These are phyloP conservation scores for Lepidium sativum DNA, from an alignment of 345 rosid species.

Conservation along the genomic window DNA sequence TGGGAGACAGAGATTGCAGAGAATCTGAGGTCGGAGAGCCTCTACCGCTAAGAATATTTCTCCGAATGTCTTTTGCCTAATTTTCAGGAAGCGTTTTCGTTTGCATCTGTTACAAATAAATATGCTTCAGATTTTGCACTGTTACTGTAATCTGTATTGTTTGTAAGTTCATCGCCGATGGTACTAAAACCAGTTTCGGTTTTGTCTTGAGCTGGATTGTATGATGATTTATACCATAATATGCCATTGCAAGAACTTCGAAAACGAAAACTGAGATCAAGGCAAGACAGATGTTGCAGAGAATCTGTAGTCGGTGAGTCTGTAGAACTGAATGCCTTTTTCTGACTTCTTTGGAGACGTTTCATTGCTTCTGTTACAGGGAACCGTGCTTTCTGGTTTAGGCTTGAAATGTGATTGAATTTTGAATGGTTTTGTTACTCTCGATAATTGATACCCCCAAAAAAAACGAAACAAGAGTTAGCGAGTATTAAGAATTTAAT, in stretches of 20 bases:
- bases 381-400: background rate
- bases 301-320: slow-evolving; percentile 24
- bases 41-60: slow-evolving; percentile 50
- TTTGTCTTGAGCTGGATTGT: background rate
- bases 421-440: background rate
- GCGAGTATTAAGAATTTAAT: background rate
- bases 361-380: slow-evolving; percentile 6
- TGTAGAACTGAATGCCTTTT: background rate
- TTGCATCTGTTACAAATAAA: slow-evolving; percentile 13
- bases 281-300: slow-evolving; percentile 85
- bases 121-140: slow-evolving; percentile 1
- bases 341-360: background rate
- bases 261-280: slow-evolving; percentile 60
- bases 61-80: background rate
- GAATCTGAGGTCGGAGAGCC: slow-evolving; percentile 95
- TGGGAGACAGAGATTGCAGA: slow-evolving; percentile 99
- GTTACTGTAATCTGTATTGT: background rate
- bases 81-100: background rate
- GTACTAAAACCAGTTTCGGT: background rate
- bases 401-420: background rate
- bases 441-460: background rate
- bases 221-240: background rate
- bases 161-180: background rate
- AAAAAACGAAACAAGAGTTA: background rate
- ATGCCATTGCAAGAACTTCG: background rate